Evolutionary conservation across 208 protist genomes (phyloP).

Genomic region (Trichomonas gallinae): DNA sequence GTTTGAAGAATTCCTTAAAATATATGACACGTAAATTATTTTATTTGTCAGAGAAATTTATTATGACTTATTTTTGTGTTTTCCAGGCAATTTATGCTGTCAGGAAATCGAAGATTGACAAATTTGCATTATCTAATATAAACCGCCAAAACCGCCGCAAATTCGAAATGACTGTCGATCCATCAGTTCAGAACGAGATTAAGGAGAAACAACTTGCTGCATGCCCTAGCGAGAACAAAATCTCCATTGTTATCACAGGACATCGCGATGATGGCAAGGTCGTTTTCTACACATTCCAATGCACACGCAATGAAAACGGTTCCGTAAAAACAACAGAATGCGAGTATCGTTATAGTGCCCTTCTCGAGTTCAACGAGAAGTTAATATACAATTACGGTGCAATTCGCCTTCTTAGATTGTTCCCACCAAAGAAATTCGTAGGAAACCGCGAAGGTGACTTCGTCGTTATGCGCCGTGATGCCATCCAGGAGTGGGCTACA

Average conservation of each 20-base stretch:
- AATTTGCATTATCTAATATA: no score
- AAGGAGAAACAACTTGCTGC: neutral
- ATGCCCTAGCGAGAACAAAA: neutral
- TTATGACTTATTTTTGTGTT: no score
- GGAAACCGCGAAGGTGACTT: neutral
- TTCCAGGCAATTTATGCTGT: no score
- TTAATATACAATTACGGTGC: neutral
- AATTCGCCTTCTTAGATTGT: neutral
- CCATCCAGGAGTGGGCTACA: neutral
- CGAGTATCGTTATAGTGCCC: neutral
- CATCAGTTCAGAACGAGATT: neutral
- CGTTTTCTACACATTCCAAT: neutral
- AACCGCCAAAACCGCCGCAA: no score
- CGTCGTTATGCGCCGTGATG: neutral
- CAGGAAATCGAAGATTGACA: no score
- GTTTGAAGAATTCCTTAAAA: no score
- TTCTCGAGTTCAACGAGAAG: neutral
- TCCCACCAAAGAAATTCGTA: neutral
- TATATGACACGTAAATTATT: no score
- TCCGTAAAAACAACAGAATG: neutral
- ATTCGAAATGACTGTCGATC: neutral
- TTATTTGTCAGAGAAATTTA: no score
- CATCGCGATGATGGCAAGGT: neutral
- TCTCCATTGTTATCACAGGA: neutral
- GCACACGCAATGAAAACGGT: neutral